Percentiles rank a stretch among this genome's conserved stretches.
phyloP scores from a whole-genome alignment of 768 basidiomycete genomes.

The Tremella yokohamensis region DNA sequence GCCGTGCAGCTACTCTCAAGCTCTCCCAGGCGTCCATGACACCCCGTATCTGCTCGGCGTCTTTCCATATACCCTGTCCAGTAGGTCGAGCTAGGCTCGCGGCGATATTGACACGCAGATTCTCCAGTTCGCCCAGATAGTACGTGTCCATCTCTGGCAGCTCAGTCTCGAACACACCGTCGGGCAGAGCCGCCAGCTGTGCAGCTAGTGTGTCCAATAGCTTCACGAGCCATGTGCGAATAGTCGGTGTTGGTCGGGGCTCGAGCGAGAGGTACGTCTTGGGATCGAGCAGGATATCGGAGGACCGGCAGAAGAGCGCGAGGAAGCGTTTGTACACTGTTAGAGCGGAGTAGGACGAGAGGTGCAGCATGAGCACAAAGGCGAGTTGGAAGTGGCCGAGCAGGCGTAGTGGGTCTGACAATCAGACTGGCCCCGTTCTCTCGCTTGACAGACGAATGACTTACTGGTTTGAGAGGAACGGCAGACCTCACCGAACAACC shows the following conservation, averaged over 20 bases:
- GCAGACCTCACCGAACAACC: conserved; percentile 44
- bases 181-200: conserved; percentile 36
- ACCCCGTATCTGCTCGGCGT: not conserved
- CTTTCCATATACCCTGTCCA: not conserved
- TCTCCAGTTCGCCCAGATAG: conserved; percentile 35
- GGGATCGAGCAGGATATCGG: conserved; percentile 20
- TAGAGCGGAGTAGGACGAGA: conserved; percentile 52
- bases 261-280: conserved; percentile 2
- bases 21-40: conserved; percentile 5
- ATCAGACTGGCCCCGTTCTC: not conserved
- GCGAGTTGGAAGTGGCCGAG: conserved; percentile 51
- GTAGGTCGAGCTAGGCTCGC: not conserved
- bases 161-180: conserved; percentile 41
- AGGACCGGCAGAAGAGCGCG: conserved; percentile 45
- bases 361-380: conserved; percentile 51
- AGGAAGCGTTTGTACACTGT: conserved; percentile 50
- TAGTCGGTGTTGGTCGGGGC: not conserved
- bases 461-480: too few relatives aligned
- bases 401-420: conserved; percentile 42
- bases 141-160: conserved; percentile 46
- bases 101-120: conserved; percentile 15
- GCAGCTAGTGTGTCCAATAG: conserved; percentile 25
- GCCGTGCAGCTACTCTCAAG: not conserved
- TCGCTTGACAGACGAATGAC: not conserved
- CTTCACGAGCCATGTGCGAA: conserved; percentile 4